Evolutionary conservation across 495 filamentous ascomycete genomes (phyloP), one percentile per base, ranked within the genome.

Genomic region (Aspergillus olivimuriae): DNA sequence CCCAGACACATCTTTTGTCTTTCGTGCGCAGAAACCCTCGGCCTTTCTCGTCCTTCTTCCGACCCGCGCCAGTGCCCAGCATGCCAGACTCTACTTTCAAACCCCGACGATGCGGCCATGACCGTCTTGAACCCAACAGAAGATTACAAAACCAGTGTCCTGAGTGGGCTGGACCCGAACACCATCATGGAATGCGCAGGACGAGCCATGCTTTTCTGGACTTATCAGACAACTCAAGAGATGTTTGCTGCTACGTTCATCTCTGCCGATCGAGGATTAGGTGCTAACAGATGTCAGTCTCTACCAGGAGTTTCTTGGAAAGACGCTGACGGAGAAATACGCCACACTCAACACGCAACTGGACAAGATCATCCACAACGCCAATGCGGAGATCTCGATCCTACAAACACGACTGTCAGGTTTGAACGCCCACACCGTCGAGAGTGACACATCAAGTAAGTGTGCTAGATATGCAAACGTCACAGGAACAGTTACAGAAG

Each of bases 171-270:
- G 4, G 86, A 78, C 42, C 92, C 92, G 2, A 83, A 76, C 30
- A 77, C 82, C 9, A 86, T 98, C 41, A 89, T 95, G 76, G 92
- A 96, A 56, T 94, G 88, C 53, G 85, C 90, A 38, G 84, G 84
- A 10, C 76, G 87, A 43, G 92, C 83, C 4, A 61, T 96, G 42
- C 78, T 74, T 12, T 96, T 96, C 56, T 98, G 88, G 85, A 80
- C 82, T 26, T 96, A 95, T 59, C 92, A 97, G 52, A 82, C 86
- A 11, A 84, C 82, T 4, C 89, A 95, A 55, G 87, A 96, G 66
- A 89, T 96, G 89, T 94, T 52, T 32, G 50, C n/a, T n/a, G n/a
- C n/a, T n/a, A n/a, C n/a, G n/a, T n/a, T n/a, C n/a, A n/a, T n/a
- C 50, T 3, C 20, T 30, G 47, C 19, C 12, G 18, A 3, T 9